A percentile compares a stretch with the other conserved stretches of the same genome.
Conservation (phyloP, 805 yeast species). For the Blastobotrys terrestris region DNA sequence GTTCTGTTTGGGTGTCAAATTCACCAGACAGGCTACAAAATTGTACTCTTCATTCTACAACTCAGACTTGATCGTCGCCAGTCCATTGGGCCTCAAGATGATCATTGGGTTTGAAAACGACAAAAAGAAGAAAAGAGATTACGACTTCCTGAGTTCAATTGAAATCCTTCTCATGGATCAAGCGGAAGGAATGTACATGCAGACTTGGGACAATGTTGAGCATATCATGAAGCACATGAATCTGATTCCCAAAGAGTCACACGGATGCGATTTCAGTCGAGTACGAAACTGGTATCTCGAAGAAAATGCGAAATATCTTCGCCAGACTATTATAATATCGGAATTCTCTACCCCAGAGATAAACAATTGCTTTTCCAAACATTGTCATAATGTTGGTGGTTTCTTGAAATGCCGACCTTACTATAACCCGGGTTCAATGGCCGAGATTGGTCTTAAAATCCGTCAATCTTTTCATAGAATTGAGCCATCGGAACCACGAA, state of each 20-base stretch:
- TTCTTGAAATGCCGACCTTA: slow-evolving; percentile 25
- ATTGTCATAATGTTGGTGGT: slow-evolving; percentile 35
- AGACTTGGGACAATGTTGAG: slow-evolving; percentile 81
- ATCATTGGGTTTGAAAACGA: slow-evolving; percentile 57
- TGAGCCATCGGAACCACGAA: slow-evolving; percentile 43
- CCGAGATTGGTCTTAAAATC: slow-evolving; percentile 57
- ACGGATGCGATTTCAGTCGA: slow-evolving; percentile 83
- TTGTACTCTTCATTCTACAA: slow-evolving; percentile 77
- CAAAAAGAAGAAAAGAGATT: slow-evolving; percentile 49
- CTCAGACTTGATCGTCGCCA: slow-evolving; percentile 82
- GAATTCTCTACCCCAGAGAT: slow-evolving; percentile 77
- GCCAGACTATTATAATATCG: slow-evolving; percentile 76
- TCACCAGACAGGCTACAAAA: slow-evolving; percentile 81
- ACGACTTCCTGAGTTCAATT: slow-evolving; percentile 82
- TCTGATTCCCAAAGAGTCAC: slow-evolving; percentile 69
- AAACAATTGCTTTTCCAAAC: slow-evolving; percentile 46
- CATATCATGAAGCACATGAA: slow-evolving; percentile 66
- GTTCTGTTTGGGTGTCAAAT: slow-evolving; percentile 84
- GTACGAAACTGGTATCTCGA: slow-evolving; percentile 90
- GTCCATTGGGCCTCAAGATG: slow-evolving; percentile 84
- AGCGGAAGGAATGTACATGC: slow-evolving; percentile 82
- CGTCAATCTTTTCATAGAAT: slow-evolving; percentile 58
- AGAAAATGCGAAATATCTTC: slow-evolving; percentile 61
- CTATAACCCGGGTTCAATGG: slow-evolving; percentile 35
- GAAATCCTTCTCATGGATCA: slow-evolving; percentile 78